Base-by-base conservation (phyloP, 2,329 filamentous ascomycete genomes). In the Hirsutella thompsonii region DNA sequence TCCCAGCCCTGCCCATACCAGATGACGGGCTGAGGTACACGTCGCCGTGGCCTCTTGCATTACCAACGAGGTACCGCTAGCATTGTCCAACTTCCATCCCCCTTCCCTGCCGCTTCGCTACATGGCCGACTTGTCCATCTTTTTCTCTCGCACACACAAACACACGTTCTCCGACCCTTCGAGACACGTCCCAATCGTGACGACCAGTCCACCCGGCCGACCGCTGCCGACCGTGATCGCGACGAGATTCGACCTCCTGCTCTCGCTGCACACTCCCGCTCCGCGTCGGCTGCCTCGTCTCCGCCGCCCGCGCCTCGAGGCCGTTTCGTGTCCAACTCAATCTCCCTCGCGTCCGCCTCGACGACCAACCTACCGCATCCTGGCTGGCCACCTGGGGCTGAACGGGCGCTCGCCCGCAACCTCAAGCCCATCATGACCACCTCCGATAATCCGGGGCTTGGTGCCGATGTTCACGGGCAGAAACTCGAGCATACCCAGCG, bases 401-500 rank as follows among this genome's bases (percentile, higher is more conserved):
- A 59, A 57, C 59, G 59, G 59, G 59, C 59, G 48, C 44, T 58
- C 52, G 59, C 59, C 59, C 59, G 59, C 58, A 46, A 55, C 47
- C 54, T 51, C 50, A 46, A 42, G 39, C 44, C 47, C 51, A 59
- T 51, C 54, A 63, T 61, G 54, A 55, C 56, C 44, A 50, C 53
- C 47, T 52, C 51, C 38, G 47, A 50, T 30, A 49, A 42, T 35
- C 48, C 55, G 42, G 57, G 58, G 37, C 45, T 47, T 37, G 49
- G 51, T 39, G 47, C 54, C 20, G 50, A 54, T 40, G 47, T 45
- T 41, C 41, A 42, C 11, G 26, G 36, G 8, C 39, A 41, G 23
- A 52, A 51, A 40, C 30, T 45, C 21, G 43, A 48, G 37, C 44
- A 57, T 42, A 82, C 80, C 19, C 87, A 90, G 58, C 75, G 89